Conservation (phyloP, 2,329 filamentous ascomycete species). For the Tolypocladium tundrense region DNA sequence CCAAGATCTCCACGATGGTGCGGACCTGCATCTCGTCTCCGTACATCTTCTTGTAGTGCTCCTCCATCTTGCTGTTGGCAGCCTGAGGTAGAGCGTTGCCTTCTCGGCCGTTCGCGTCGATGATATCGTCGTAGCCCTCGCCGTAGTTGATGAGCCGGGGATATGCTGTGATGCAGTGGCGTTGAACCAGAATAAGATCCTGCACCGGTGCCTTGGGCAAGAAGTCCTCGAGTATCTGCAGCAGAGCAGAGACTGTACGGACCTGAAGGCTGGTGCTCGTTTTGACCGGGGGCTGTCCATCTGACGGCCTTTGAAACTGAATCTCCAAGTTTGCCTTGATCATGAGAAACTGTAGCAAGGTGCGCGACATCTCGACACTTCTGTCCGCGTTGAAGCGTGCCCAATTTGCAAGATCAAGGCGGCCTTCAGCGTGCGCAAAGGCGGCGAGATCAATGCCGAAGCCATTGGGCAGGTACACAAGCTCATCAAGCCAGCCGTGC, state of each 20-base stretch:
- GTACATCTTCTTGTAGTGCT: conserved; percentile 98
- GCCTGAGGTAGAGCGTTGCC: conserved; percentile 71
- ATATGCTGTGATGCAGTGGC: conserved; percentile 83
- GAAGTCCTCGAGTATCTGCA: conserved; percentile 69
- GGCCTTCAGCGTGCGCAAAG: conserved; percentile 68
- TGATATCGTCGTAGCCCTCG: conserved; percentile 82
- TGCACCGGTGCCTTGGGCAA: conserved; percentile 47
- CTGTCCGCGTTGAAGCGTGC: conserved; percentile 60
- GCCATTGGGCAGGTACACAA: conserved; percentile 69
- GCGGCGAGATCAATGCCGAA: conserved; percentile 84
- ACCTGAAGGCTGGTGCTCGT: conserved; percentile 70
- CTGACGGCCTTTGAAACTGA: conserved; percentile 59
- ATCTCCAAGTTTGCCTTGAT: conserved; percentile 79
- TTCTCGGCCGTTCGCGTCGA: conserved; percentile 71
- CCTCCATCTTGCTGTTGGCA: conserved; percentile 88
- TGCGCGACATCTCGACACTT: conserved; percentile 55
- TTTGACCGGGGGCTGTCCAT: conserved; percentile 42
- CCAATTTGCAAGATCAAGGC: conserved; percentile 77
- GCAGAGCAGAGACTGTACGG: conserved; percentile 71
- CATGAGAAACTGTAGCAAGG: conserved; percentile 69
- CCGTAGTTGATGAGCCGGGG: conserved; percentile 94
- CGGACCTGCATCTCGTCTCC: conserved; percentile 79
- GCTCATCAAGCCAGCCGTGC: conserved; percentile 73
- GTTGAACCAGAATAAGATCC: conserved; percentile 71
- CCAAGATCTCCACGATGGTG: conserved; percentile 74